phyloP scores from a whole-genome alignment of 257 asterid species.

The Solanum ossicruentum region DNA sequence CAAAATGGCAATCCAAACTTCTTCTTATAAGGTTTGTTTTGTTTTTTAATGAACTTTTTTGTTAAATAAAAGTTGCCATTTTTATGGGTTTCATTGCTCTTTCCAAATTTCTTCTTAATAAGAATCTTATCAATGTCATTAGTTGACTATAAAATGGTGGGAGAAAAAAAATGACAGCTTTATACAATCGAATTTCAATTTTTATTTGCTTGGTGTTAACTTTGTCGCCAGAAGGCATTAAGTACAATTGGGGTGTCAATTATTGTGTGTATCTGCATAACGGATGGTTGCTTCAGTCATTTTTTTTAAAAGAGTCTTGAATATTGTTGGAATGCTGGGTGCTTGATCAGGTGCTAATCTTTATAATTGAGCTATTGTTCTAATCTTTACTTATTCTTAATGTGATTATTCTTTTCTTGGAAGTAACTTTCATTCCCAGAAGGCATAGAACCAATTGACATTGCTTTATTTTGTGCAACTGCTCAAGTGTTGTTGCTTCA shows the following conservation, averaged over 20 bases:
- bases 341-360: not conserved
- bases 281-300: not conserved
- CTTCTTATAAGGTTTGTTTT: slow-evolving; percentile 44
- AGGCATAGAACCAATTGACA: not conserved
- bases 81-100: not conserved
- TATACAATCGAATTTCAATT: not conserved
- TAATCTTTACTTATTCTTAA: not conserved
- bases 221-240: not conserved
- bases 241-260: not conserved
- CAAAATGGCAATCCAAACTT: slow-evolving; percentile 53
- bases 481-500: not conserved
- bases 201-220: not conserved
- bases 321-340: not conserved
- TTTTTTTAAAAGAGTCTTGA: not conserved
- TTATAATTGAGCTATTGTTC: not conserved
- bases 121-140: not conserved
- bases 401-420: not conserved
- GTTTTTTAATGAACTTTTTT: not conserved
- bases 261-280: not conserved
- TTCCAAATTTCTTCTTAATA: not conserved
- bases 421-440: not conserved
- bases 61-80: not conserved
- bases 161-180: not conserved
- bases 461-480: not conserved
- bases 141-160: not conserved